Base-by-base conservation (phyloP, 2,329 filamentous ascomycete genomes). In the Phaeosphaeria sp. region DNA sequence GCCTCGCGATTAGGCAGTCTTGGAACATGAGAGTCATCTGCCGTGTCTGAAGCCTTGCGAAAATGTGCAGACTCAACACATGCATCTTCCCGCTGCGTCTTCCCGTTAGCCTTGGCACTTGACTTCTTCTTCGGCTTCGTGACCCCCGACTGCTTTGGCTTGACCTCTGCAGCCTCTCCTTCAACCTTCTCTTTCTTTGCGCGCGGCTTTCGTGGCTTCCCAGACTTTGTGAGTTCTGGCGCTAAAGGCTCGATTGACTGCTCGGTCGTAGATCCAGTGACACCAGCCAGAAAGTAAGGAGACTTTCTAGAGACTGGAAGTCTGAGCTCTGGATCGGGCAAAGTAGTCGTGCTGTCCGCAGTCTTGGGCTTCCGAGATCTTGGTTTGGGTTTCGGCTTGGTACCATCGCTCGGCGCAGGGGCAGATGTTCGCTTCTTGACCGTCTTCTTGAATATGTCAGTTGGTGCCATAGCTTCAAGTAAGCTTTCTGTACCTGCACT, bases 181-280 rank as follows among this genome's bases (percentile, higher is more conserved):
- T 55, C 63, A 3, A 44, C 25, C 21, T 63, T 63, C 25, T 62
- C 60, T 59, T 75, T 74, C 62, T 72, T 76, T 42, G 65, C 60
- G 23, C 72, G 69, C 4, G 68, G 67, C 50, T 75, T 75, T 42
- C 71, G 63, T 44, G 70, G 62, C 54, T 72, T 74, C 4, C 65
- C 55, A 1, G 63, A 49, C 50, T 72, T 72, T 9, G 65, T 58
- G 43, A 68, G 53, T 50, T 64, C 62, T 5, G 61, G 55, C 7
- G 52, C 52, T 41, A 48, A 39, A 36, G 60, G 23, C 22, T 63
- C 58, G 13, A 13, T 21, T 43, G 46, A 17, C 39, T 56, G 44
- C 23, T 62, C 58, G n/a, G 13, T n/a, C 33, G 46, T 20, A 41
- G 55, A 27, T 21, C 49, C 51, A 10, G 53, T 39, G 20, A 49